These are phyloP conservation scores for Fusarium torulosum DNA, from an alignment of 2,329 filamentous ascomycete species.

Conservation along the genomic window DNA sequence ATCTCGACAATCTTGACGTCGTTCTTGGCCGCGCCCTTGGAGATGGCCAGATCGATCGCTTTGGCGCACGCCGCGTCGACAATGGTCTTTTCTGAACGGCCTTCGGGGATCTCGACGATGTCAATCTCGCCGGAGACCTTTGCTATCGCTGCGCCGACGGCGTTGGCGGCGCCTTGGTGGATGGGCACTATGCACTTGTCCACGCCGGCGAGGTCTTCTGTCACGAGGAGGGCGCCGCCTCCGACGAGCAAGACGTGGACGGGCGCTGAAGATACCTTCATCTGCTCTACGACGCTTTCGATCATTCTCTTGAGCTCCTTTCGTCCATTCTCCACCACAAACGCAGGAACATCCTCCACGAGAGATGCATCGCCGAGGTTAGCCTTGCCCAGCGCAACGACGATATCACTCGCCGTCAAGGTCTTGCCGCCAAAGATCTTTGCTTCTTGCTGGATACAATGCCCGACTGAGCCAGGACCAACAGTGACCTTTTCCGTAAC, in stretches of 20 bases:
- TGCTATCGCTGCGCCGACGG: conserved; percentile 70
- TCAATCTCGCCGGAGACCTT: conserved; percentile 67
- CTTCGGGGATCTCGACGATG: conserved; percentile 61
- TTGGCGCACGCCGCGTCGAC: conserved; percentile 56
- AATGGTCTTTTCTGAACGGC: conserved; percentile 53
- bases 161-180: conserved; percentile 69
- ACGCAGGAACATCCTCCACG: conserved; percentile 44
- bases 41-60: conserved; percentile 49
- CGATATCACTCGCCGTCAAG: conserved; percentile 67
- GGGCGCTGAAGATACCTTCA: conserved; percentile 67
- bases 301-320: conserved; percentile 60
- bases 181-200: conserved; percentile 63
- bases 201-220: conserved; percentile 62
- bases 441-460: conserved; percentile 61
- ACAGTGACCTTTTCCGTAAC: conserved; percentile 55
- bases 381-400: conserved; percentile 54
- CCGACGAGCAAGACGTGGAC: conserved; percentile 68
- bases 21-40: conserved; percentile 49
- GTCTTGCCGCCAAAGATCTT: conserved; percentile 66
- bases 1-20: conserved; percentile 61
- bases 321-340: conserved; percentile 40
- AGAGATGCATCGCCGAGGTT: conserved; percentile 50
- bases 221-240: conserved; percentile 66
- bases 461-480: conserved; percentile 69
- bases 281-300: conserved; percentile 65